Percentiles rank a stretch among this genome's conserved stretches.
Conservation (phyloP, 176 grass and related monocot genomes). For the Oryza nivara region DNA sequence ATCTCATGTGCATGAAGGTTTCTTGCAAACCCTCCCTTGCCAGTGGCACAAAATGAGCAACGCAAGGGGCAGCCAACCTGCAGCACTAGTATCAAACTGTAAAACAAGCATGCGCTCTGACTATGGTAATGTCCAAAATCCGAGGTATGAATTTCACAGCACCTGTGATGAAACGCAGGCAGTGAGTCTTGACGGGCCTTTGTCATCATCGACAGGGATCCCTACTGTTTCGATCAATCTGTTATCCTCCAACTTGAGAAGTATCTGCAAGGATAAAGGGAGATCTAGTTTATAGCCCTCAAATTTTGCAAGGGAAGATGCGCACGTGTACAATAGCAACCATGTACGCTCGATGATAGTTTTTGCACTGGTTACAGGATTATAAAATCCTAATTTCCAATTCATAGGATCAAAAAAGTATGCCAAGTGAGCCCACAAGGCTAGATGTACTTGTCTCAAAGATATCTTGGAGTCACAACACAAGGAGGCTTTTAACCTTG, state of each 20-base stretch:
- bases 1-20: constrained; percentile 87
- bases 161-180: constrained; percentile 96
- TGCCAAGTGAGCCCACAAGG: not conserved
- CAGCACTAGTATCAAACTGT: not conserved
- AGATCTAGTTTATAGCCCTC: not conserved
- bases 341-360: not conserved
- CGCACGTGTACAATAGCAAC: not conserved
- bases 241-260: constrained; percentile 93
- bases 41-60: constrained; percentile 89
- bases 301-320: not conserved
- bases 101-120: not conserved
- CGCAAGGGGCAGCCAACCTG: constrained; percentile 92
- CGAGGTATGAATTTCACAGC: not conserved
- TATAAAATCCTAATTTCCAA: not conserved
- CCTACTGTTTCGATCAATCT: constrained; percentile 92
- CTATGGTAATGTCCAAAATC: not conserved
- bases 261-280: constrained; percentile 61
- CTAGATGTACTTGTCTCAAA: not conserved
- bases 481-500: constrained; percentile 56
- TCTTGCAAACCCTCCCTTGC: constrained; percentile 90
- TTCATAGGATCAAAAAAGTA: not conserved
- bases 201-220: constrained; percentile 77
- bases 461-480: not conserved
- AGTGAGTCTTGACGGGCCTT: constrained; percentile 70
- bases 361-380: not conserved